A percentile compares a stretch with the other conserved stretches of the same genome.
phyloP scores from a whole-genome alignment of 2,329 filamentous ascomycete genomes.

The Beauveria bassiana region DNA sequence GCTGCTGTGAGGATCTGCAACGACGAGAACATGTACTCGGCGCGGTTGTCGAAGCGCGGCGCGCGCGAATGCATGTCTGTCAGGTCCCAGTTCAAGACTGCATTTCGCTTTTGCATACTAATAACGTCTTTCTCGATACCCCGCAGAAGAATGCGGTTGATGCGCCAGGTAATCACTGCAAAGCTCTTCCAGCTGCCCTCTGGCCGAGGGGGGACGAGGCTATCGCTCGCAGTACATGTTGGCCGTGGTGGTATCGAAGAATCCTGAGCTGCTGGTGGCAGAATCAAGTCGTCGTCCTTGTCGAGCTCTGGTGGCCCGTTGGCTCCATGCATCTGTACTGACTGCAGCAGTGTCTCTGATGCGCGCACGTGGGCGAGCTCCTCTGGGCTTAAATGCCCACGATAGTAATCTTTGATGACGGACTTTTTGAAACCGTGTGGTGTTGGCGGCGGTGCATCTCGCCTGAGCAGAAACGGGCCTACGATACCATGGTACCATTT shows the following conservation, averaged over 20 bases:
- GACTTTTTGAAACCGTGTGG: constrained; percentile 33
- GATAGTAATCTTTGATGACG: constrained; percentile 40
- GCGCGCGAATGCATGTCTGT: constrained; percentile 41
- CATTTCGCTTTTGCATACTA: constrained; percentile 36
- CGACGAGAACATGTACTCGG: constrained; percentile 42
- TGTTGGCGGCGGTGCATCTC: constrained; percentile 27
- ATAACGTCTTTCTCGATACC: constrained; percentile 43
- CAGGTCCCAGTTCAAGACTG: constrained; percentile 40
- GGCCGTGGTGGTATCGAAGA: constrained; percentile 1
- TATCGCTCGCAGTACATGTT: constrained; percentile 10
- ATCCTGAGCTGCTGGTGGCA: constrained; percentile 23
- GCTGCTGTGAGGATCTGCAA: constrained; percentile 43
- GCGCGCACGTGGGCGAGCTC: constrained; percentile 32
- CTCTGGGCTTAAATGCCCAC: constrained; percentile 38
- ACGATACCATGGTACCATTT: constrained; percentile 39
- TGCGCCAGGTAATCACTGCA: constrained; percentile 31
- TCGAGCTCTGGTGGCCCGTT: constrained; percentile 19
- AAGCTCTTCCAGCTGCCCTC: constrained; percentile 33
- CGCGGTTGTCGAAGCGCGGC: constrained; percentile 44
- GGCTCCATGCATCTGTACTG: constrained; percentile 21
- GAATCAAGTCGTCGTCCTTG: constrained; percentile 25
- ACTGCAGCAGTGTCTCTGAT: constrained; percentile 27
- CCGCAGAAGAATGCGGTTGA: constrained; percentile 35
- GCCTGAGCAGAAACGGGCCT: constrained; percentile 38
- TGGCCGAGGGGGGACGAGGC: constrained; percentile 25